These are phyloP conservation scores for Alternaria atra DNA, from an alignment of 2,329 filamentous ascomycete species.

Conservation along the genomic window DNA sequence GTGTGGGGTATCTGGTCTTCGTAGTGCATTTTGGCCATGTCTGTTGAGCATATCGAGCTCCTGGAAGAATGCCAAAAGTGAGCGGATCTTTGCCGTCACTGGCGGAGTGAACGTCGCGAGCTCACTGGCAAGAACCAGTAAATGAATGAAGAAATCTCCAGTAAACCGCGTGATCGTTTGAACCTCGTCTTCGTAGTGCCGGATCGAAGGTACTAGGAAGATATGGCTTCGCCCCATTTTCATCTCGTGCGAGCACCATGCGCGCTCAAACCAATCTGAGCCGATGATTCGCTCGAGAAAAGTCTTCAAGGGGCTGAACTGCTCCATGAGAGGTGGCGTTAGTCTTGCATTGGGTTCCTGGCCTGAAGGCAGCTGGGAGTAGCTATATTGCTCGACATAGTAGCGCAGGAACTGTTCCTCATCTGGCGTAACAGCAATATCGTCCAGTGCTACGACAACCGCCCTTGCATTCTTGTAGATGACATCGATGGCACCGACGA, in stretches of 20 bases:
- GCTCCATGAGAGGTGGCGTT: conserved; percentile 44
- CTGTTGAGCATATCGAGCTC: conserved; percentile 12
- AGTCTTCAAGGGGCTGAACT: conserved; percentile 29
- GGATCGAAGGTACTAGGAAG: conserved; percentile 52
- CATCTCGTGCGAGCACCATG: conserved; percentile 59
- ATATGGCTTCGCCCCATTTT: conserved; percentile 51
- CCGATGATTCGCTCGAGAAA: conserved; percentile 50
- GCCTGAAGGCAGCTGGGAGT: conserved; percentile 25
- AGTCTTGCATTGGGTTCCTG: conserved; percentile 39
- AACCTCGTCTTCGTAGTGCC: conserved; percentile 30
- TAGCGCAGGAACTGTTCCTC: conserved; percentile 50
- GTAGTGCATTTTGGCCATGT: conserved; percentile 12
- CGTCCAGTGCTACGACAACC: conserved; percentile 55
- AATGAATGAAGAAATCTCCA: conserved; percentile 52
- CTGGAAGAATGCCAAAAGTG: conserved; percentile 34
- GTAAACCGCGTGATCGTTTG: conserved; percentile 51
- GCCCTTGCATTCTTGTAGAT: conserved; percentile 54
- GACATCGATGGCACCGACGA: conserved; percentile 54
- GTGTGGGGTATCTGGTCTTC: conserved; percentile 29
- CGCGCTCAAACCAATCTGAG: conserved; percentile 56
- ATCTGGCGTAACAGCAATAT: conserved; percentile 47
- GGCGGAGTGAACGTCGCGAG: conserved; percentile 19
- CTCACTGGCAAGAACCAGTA: conserved; percentile 49
- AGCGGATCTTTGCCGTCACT: conserved; percentile 28
- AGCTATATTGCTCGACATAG: conserved; percentile 52